Percentiles rank a stretch among this genome's conserved stretches.
Evolutionary conservation across 192 early-diverging fungal genomes (phyloP).

Genomic region (Umbelopsis sp.): DNA sequence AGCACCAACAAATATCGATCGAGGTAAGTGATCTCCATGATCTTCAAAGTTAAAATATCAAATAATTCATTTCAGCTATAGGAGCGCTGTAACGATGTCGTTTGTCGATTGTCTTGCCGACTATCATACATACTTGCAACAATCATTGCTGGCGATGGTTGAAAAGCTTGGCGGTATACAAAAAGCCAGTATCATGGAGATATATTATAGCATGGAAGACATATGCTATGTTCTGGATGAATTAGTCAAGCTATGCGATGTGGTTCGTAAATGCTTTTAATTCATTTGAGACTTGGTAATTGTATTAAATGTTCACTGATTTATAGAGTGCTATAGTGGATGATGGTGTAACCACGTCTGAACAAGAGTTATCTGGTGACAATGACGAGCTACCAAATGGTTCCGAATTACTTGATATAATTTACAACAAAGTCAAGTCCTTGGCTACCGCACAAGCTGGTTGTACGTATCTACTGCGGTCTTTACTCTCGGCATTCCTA

Average conservation of each 20-base stretch:
- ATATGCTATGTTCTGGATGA: not conserved
- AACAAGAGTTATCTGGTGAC: not conserved
- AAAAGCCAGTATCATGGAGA: not conserved
- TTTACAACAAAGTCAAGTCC: not conserved
- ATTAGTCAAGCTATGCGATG: not conserved
- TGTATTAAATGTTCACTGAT: too few species aligned
- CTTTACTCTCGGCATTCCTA: not conserved
- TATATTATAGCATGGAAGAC: not conserved
- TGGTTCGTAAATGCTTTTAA: not conserved
- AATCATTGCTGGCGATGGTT: constrained; percentile 16
- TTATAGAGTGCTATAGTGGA: not conserved
- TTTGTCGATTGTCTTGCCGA: constrained; percentile 1
- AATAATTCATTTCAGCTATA: not conserved
- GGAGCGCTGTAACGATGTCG: not conserved
- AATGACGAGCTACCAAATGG: not conserved
- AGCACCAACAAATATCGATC: not conserved
- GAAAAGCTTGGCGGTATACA: not conserved
- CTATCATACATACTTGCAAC: constrained; percentile 2
- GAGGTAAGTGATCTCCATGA: not conserved
- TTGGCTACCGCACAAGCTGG: not conserved
- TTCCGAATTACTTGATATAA: not conserved
- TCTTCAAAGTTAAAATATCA: not conserved
- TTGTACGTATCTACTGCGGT: not conserved
- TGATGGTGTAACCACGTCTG: not conserved
- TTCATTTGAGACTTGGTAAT: too few species aligned